phyloP scores from a whole-genome alignment of 192 early-diverging fungal species.

The Podila horticola region DNA sequence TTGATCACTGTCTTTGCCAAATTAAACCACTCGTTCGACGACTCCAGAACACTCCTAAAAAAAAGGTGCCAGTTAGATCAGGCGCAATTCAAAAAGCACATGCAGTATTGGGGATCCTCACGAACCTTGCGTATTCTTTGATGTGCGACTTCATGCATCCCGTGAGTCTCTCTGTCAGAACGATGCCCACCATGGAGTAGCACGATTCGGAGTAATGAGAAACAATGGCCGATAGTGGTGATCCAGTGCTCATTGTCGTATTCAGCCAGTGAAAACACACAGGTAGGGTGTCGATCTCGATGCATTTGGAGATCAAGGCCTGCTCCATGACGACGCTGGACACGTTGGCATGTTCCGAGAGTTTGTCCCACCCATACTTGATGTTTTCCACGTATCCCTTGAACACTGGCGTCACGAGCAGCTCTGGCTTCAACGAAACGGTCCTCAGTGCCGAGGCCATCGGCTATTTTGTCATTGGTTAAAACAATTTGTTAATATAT shows the following conservation, averaged over 20 bases:
- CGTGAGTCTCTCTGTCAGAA: conserved; percentile 35
- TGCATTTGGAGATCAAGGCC: conserved; percentile 48
- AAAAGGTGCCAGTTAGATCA: background rate
- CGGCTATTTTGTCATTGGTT: conserved; percentile 19
- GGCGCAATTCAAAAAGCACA: background rate
- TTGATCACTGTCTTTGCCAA: conserved; percentile 44
- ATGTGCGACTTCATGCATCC: conserved; percentile 46
- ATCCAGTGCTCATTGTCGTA: conserved; percentile 51
- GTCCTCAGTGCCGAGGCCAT: conserved; percentile 46
- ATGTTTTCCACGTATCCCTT: conserved; percentile 48
- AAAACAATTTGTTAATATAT: background rate
- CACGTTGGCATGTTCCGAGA: conserved; percentile 49
- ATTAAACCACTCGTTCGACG: conserved; percentile 50
- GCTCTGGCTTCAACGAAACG: conserved; percentile 41
- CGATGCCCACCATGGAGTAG: conserved; percentile 50
- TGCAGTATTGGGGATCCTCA: too few relatives aligned
- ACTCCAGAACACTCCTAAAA: conserved; percentile 38
- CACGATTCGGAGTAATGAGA: conserved; percentile 49
- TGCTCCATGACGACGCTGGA: conserved; percentile 53
- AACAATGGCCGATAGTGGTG: conserved; percentile 38
- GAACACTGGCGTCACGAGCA: conserved; percentile 30
- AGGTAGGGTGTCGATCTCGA: conserved; percentile 41
- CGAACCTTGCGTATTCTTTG: conserved; percentile 49
- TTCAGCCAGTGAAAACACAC: conserved; percentile 50
- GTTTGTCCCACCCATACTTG: conserved; percentile 51